Percentiles rank a stretch among this genome's conserved stretches.
Evolutionary conservation across 768 basidiomycete species (phyloP).

Genomic region (Hygrophorus russula): DNA sequence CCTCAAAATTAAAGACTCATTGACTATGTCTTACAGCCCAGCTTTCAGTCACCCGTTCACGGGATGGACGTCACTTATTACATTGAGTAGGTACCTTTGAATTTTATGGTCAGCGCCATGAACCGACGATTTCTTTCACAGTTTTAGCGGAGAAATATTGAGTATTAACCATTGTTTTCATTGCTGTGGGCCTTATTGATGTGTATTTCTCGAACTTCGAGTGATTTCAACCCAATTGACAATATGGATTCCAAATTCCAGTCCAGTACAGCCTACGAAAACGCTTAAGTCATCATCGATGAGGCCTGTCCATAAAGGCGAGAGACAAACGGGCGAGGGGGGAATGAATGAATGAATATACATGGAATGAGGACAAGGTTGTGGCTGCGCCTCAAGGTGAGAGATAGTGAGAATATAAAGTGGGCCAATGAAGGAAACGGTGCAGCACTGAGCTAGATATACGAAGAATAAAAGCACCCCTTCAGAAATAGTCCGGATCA

Average conservation of each 20-base stretch:
- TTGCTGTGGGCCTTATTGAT: not conserved
- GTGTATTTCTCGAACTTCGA: too few relatives aligned
- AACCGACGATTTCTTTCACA: conserved; percentile 14
- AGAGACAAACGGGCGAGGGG: too few relatives aligned
- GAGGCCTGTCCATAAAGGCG: too few relatives aligned
- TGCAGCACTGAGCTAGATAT: not conserved
- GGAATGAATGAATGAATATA: too few relatives aligned
- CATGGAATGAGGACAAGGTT: too few relatives aligned
- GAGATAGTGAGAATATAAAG: too few relatives aligned
- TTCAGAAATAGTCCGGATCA: conserved; percentile 43
- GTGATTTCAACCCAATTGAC: too few relatives aligned
- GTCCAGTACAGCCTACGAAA: too few relatives aligned
- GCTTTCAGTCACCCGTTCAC: conserved; percentile 82
- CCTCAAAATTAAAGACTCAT: conserved; percentile 3
- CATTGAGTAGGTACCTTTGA: conserved; percentile 56
- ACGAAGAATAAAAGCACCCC: not conserved
- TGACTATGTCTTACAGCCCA: conserved; percentile 3
- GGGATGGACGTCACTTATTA: conserved; percentile 88
- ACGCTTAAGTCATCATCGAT: too few relatives aligned
- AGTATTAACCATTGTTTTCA: conserved; percentile 4
- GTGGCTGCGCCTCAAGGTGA: too few relatives aligned
- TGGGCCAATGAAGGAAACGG: too few relatives aligned
- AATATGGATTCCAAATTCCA: too few relatives aligned
- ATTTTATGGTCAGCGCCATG: not conserved
- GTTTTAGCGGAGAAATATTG: conserved; percentile 64